These are phyloP conservation scores for Fusarium chuoi DNA, from an alignment of 2,329 filamentous ascomycete genomes.

Conservation along the genomic window DNA sequence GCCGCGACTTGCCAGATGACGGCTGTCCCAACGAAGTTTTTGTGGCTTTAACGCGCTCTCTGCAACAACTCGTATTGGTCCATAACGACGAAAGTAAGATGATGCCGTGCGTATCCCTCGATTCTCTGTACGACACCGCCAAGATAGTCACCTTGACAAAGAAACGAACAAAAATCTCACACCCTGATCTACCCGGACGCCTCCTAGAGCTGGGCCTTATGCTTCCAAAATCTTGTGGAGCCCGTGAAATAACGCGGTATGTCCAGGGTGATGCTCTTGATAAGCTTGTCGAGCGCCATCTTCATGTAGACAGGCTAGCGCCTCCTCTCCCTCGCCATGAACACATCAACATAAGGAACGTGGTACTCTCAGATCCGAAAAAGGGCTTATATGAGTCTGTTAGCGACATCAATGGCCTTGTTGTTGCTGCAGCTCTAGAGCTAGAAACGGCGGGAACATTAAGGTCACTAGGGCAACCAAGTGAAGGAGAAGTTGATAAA, in stretches of 20 bases:
- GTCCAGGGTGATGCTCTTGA: slow-evolving; percentile 38
- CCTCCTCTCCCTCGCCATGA: background rate
- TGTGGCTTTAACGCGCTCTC: slow-evolving; percentile 46
- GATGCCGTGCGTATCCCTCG: slow-evolving; percentile 42
- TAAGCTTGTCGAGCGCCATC: slow-evolving; percentile 18
- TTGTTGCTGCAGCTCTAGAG: slow-evolving; percentile 42
- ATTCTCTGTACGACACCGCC: slow-evolving; percentile 28
- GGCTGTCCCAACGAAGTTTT: slow-evolving; percentile 44
- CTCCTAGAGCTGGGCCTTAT: slow-evolving; percentile 21
- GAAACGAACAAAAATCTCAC: background rate
- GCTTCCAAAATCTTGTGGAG: slow-evolving; percentile 11
- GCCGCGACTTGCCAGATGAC: slow-evolving; percentile 44
- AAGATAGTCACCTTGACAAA: slow-evolving; percentile 13
- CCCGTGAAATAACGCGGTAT: slow-evolving; percentile 41
- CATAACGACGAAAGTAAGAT: slow-evolving; percentile 24
- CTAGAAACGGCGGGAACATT: slow-evolving; percentile 31
- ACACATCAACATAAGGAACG: slow-evolving; percentile 30
- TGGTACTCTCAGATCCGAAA: slow-evolving; percentile 25
- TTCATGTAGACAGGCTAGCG: slow-evolving; percentile 23
- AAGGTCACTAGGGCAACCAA: slow-evolving; percentile 8
- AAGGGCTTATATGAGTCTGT: slow-evolving; percentile 39
- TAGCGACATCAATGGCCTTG: slow-evolving; percentile 45
- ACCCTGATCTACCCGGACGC: slow-evolving; percentile 12
- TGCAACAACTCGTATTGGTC: slow-evolving; percentile 44
- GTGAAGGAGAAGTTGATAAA: background rate